Evolutionary conservation across 2,329 filamentous ascomycete genomes (phyloP), one percentile per base, ranked within the genome.

Genomic region (Fusarium chuoi): DNA sequence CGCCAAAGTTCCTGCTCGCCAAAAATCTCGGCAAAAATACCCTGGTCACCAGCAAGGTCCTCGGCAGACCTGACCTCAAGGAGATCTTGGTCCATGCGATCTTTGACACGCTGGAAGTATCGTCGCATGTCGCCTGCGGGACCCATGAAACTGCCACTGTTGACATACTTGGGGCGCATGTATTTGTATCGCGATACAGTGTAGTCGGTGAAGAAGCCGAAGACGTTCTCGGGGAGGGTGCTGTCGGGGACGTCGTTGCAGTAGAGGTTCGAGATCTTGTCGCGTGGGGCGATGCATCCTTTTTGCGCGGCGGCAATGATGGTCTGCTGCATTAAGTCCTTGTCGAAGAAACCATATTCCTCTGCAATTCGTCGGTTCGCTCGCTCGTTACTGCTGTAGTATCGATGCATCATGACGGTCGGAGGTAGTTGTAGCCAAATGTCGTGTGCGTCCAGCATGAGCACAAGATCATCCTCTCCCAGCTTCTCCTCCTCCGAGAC

Each of bases 391-490:
- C 51, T 66, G 26, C 58, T 68, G 30, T 68, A 77, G 35, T 78
- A 80, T 58, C 79, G 79, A 20, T 78, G 57, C 24, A 80, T 60
- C 35, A 80, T 71, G 6, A 80, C 75, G n/a, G 72, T 76, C 2
- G 78, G 78, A 3, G 79, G 79, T 2, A 80, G 65, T 55, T 80
- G 79, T 18, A 80, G 64, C 79, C 79, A 80, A n/a, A 80, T 66
- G 41, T 80, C 79, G 49, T 79, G 78, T n/a, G 78, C 79, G 45
- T 80, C 79, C 22, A 81, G 70, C 61, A 80, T 78, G 12, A 81
- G 55, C 13, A 79, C 67, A 20, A 80, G 39, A 30, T 80, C 79
- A 22, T 81, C 60, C n/a, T 79, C 74, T 12, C 60, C 68, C 3
- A 78, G 60, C 44, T 38, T 70, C 18, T 78, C 75, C 24, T 68